Base-by-base conservation (phyloP, 805 yeast species). In the Wickerhamia fluorescens region DNA sequence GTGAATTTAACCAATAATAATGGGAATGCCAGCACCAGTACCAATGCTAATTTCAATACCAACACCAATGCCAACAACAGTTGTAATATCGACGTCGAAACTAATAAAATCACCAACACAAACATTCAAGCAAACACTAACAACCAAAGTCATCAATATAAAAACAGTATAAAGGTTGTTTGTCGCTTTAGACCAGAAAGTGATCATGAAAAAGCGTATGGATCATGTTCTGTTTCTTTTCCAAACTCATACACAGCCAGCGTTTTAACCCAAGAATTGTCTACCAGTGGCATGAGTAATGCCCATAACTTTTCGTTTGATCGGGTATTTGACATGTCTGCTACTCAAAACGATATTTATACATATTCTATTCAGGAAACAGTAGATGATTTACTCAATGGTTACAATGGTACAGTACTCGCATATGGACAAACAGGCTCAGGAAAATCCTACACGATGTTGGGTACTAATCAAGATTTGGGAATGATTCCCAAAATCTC, bases 351-450 rank as follows among this genome's bases (percentile, higher is more conserved):
- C 3, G 75, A 73, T 4, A 59, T 83, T 4, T 81, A 78, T 44
- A 63, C 73, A 8, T 71, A 66, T 43, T 68, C 83, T 1, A 68
- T 81, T 4, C 47, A 58, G 22, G 73, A 73, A 23, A 76, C 84
- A 0, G 78, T 85, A 4, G 75, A 73, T 23, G 89, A 81, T 37
- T 62, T 84, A 17, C 66, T 80, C 33, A 62, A 66, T 18, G 96
- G 96, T 0, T 78, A 76, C 45, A 82, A 83, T 47, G 84, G 87
- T 13, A 73, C 89, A 0, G 73, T 84, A 0, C 54, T 83, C 20
- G 83, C 88, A 0, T 84, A 81, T 51, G 94, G 94, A 7, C 89
- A 79, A 44, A 75, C 84, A 0, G 84, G 86, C 0, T 67, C 86
- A 1, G 92, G 92, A 5, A 82, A 82, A 50, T 71, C 88, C 0